Base-by-base conservation (phyloP, 495 filamentous ascomycete genomes). In the Talaromyces proteolyticus region DNA sequence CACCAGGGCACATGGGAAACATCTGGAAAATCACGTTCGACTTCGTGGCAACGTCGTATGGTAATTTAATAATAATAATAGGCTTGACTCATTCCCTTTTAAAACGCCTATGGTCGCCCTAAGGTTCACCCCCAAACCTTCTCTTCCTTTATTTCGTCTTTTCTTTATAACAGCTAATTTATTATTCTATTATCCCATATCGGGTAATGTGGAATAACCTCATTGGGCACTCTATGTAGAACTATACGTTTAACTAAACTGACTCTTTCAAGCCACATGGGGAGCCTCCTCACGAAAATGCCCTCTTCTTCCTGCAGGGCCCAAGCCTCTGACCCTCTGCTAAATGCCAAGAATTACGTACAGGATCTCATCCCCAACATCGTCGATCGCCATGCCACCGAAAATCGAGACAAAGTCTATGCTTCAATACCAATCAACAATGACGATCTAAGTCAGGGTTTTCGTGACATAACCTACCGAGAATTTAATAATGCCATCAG, bases 381-480 rank as follows among this genome's bases (percentile, higher is more conserved):
- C 18, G 26, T 48, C 20, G 29, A 38, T 18, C 17, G 24, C 5
- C 25, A 48, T 40, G 45, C 45, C 29, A 37, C 6, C 11, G 16
- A 39, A 7, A 23, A 39, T 22, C 45, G 26, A n/a, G 6, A 48
- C 4, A 48, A 48, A 20, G 45, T 38, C 26, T 48, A 37, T 38
- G 45, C 45, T 1, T 48, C 45, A 7, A 48, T 48, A 5, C 45
- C 45, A 17, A 2, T 38, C 8, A 20, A 48, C 26, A 48, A 48
- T 20, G 26, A 48, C 6, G 45, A 48, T 6, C 20, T 48, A 6
- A 48, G 45, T n/a, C 7, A 48, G 24, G 45, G 45, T 4, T 48
- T 48, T 24, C 45, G 45, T 7, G 45, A 48, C 12, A 48, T 48
- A 11, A 48, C 17, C 29, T 48, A 48, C n/a, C 14, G 19, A 5